Conservation (phyloP, 2,329 filamentous ascomycete species). For the Stemphylium beticola region DNA sequence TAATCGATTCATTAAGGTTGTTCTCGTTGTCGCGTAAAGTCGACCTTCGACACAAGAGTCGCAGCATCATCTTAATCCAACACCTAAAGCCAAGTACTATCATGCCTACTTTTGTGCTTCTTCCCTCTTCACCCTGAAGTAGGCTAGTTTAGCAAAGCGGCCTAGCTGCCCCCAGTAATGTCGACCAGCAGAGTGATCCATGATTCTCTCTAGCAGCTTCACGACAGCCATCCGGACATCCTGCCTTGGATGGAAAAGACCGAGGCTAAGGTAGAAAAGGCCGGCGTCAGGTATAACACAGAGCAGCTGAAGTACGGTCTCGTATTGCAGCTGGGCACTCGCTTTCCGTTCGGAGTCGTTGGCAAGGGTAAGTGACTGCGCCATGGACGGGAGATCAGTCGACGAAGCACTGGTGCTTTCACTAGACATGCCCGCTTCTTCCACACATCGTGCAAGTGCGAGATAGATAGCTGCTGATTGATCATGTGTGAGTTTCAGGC, state of each 20-base stretch:
- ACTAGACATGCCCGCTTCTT: conserved; percentile 47
- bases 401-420: conserved; percentile 26
- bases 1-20: neutral
- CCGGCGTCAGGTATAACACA: conserved; percentile 84
- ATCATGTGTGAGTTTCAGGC: conserved; percentile 75
- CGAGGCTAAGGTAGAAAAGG: conserved; percentile 88
- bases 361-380: conserved; percentile 31
- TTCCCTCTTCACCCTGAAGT: conserved; percentile 76
- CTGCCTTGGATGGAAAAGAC: conserved; percentile 85
- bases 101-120: conserved; percentile 28
- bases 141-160: conserved; percentile 86
- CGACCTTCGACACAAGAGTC: neutral
- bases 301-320: conserved; percentile 66
- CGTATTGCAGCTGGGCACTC: conserved; percentile 42
- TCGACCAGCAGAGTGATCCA: conserved; percentile 85
- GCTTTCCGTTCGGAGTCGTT: conserved; percentile 34
- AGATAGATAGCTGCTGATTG: conserved; percentile 86
- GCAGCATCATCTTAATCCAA: neutral
- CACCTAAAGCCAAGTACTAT: neutral
- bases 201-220: conserved; percentile 80
- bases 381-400: conserved; percentile 25
- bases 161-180: conserved; percentile 92
- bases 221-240: conserved; percentile 80
- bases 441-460: conserved; percentile 75
- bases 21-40: neutral